phyloP scores from a whole-genome alignment of 495 filamentous ascomycete species.

The Lophiotrema nucula region DNA sequence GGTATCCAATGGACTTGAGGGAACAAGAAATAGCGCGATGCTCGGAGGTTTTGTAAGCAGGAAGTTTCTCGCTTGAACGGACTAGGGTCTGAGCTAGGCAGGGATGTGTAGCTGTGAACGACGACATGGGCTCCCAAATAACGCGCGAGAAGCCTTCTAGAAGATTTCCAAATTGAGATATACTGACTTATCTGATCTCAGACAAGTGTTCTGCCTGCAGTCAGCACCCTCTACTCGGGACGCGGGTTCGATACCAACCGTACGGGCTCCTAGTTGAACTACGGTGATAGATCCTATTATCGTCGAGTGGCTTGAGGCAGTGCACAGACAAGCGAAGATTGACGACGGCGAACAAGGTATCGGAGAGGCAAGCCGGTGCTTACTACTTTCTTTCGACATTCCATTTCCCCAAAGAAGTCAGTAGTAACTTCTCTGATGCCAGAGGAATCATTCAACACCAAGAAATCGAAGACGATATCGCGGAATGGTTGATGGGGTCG shows the following conservation, averaged over 20 bases:
- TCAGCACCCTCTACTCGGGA: slow-evolving; percentile 13
- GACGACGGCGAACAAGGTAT: no score
- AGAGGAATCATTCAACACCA: no score
- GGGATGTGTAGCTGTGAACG: slow-evolving; percentile 1
- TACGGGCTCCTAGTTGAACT: slow-evolving; percentile 14
- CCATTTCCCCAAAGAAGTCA: no score
- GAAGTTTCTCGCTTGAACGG: slow-evolving; percentile 14
- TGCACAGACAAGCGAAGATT: slow-evolving; percentile 10
- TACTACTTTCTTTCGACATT: no score
- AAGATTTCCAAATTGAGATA: slow-evolving; percentile 12
- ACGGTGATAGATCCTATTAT: slow-evolving; percentile 9
- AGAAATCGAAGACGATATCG: no score
- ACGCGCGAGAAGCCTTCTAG: slow-evolving; percentile 10
- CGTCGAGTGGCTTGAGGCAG: slow-evolving; percentile 17
- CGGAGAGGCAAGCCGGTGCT: no score
- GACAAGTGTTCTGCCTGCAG: slow-evolving; percentile 15
- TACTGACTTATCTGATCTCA: slow-evolving; percentile 19
- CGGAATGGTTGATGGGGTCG: no score
- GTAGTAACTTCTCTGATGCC: no score
- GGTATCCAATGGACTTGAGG: slow-evolving; percentile 8
- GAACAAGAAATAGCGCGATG: background rate
- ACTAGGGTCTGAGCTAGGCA: slow-evolving; percentile 11
- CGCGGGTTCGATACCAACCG: background rate
- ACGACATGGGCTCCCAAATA: background rate
- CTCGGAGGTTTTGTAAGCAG: slow-evolving; percentile 26